These are phyloP conservation scores for Choricystis sp. DNA, from an alignment of 139 green algal genomes.

Conservation along the genomic window DNA sequence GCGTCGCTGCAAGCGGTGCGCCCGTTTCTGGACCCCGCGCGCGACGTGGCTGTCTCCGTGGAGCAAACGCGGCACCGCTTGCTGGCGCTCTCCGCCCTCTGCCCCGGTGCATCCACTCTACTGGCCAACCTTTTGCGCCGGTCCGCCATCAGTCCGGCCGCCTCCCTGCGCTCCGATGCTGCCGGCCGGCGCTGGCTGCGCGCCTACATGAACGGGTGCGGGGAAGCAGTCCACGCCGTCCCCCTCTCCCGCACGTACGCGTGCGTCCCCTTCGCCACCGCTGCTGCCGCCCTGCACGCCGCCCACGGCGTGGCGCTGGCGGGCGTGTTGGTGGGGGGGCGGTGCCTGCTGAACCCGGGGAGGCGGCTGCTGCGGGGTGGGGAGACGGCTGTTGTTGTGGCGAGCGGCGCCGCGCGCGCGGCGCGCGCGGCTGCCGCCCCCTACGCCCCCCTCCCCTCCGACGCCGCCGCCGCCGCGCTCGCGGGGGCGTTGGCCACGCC, in stretches of 20 bases:
- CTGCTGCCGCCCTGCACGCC: conserved; percentile 26
- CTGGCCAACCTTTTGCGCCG: conserved; percentile 51
- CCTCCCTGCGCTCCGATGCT: conserved; percentile 16
- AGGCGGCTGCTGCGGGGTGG: conserved; percentile 4
- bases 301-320: conserved; percentile 7
- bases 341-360: conserved; percentile 23
- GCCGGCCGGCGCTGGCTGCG: conserved; percentile 51
- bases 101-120: conserved; percentile 55
- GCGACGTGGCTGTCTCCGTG: conserved; percentile 43
- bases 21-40: conserved; percentile 52
- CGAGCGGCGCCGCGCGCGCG: conserved; percentile 7
- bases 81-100: conserved; percentile 47
- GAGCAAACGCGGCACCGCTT: conserved; percentile 54
- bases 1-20: conserved; percentile 29
- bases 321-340: conserved; percentile 5
- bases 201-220: conserved; percentile 56
- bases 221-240: conserved; percentile 20
- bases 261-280: conserved; percentile 14
- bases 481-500: background rate
- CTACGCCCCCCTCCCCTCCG: conserved; percentile 4
- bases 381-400: conserved; percentile 20
- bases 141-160: conserved; percentile 11
- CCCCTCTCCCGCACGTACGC: conserved; percentile 4
- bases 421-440: conserved; percentile 4
- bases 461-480: background rate